Base-by-base conservation (phyloP, 1,284 basidiomycete genomes). In the Trichosporon sp. region DNA sequence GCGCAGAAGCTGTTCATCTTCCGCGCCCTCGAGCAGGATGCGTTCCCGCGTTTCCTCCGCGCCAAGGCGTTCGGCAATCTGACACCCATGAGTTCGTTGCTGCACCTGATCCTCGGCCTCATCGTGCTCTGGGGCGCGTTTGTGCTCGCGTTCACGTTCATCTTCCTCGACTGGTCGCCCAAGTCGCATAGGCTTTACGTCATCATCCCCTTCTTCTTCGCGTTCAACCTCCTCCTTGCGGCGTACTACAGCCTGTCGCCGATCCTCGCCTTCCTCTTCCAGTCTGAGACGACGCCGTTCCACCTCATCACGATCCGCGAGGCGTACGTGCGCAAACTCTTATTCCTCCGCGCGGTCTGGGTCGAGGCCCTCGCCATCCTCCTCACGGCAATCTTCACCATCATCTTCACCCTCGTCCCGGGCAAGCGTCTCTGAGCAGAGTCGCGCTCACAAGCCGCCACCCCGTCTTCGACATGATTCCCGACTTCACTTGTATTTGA, bases 241-340 rank as follows among this genome's bases (percentile, higher is more conserved):
- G 93, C 97, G 80, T 93, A 96, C 84, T 99, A 99, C 85, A 94
- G 96, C 82, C 90, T 98, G 69, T 96, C 98, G 83, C 96, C 96
- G 2, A 86, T 98, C 76, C 78, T 88, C 63, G 85, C 83, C 11
- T 71, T 86, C 16, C 76, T 85, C 59, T 78, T 80, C 46, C 80
- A 77, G 76, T 82, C 86, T 65, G 79, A 85, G 68, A 84, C 84
- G n/a, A 82, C 94, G 12, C 95, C 96, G 1, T 98, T 98, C 89
- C 90, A 92, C 69, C 91, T 93, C 5, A 90, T 98, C 68, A 87
- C 87, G 32, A 93, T 99, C 70, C 89, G 91, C 66, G 96, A 99
- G 84, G 91, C 90, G 21, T 98, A 98, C 80, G 94, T 99, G 75
- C 90, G 90, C 85, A 93, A 93, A 80, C 87, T 98, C 14, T 87